Evolutionary conservation across 2,329 filamentous ascomycete genomes (phyloP).

Genomic region (Pleurostoma richardsiae): DNA sequence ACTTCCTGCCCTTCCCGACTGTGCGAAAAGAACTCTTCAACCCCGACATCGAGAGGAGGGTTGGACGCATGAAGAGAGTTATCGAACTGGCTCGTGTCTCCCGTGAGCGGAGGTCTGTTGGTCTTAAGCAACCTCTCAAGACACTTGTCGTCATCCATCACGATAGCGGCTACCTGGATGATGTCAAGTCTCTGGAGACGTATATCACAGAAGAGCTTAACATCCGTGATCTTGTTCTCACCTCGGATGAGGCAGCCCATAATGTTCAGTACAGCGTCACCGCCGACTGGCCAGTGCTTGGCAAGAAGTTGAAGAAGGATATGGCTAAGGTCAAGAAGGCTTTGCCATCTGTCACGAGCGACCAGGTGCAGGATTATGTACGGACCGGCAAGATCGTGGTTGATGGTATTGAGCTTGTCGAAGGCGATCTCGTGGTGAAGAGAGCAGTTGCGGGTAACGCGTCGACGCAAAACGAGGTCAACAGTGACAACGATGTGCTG

Average conservation of each 20-base stretch:
- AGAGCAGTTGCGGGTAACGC: conserved; percentile 71
- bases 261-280: conserved; percentile 86
- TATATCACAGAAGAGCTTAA: conserved; percentile 94
- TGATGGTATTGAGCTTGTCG: conserved; percentile 77
- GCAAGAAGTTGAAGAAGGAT: conserved; percentile 97
- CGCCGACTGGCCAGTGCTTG: conserved; percentile 89
- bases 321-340: conserved; percentile 88
- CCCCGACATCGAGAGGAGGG: conserved; percentile 76
- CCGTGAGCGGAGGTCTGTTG: conserved; percentile 77
- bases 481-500: conserved; percentile 84
- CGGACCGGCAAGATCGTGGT: conserved; percentile 70
- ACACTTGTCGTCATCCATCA: conserved; percentile 84
- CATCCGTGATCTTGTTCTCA: conserved; percentile 77
- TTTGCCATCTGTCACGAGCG: conserved; percentile 70
- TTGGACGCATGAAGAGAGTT: conserved; percentile 89
- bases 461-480: conserved; percentile 71
- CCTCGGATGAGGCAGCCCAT: conserved; percentile 83
- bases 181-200: conserved; percentile 77
- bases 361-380: conserved; percentile 77
- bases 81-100: conserved; percentile 87
- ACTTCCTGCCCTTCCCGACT: conserved; percentile 87
- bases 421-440: conserved; percentile 79
- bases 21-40: conserved; percentile 88
- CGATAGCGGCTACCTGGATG: conserved; percentile 76
- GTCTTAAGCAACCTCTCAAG: conserved; percentile 87